Evolutionary conservation across 352 stramenopile species (phyloP), one percentile per base, ranked within the genome.

Genomic region (Globisporangium recalcitrans): DNA sequence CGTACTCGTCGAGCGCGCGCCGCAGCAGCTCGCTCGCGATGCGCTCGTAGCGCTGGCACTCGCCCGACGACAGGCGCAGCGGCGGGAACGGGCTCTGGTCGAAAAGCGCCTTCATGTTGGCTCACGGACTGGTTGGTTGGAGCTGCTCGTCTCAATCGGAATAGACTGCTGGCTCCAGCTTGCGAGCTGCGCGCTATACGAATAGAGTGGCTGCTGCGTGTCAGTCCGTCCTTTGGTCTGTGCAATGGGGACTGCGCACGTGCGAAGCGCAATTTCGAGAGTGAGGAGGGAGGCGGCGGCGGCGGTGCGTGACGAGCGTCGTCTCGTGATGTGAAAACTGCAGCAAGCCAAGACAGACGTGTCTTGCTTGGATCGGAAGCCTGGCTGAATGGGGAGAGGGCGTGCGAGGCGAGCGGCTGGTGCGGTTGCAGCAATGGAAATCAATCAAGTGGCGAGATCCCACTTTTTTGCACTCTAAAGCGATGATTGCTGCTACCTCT

Each of bases 1-100:
- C 71, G 48, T 61, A 80, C 6, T 75, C 62, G 42, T 42, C 42
- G 48, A 80, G 70, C 16, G 64, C 52, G 13, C 73, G 52, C 19
- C 61, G 58, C 14, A 80, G 52, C 5, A 80, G 59, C 22, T 71
- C 58, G 0, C 34, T 62, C 8, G 57, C 62, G 61, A 77, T 59
- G 21, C 52, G n/a, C 36, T 71, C 53, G 31, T 62, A 70, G 47
- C 52, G 31, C 59, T 36, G 54, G 22, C 32, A 19, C 58, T 72
- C 58, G 11, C 60, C 51, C 27, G 62, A 26, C n/a, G 62, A 52
- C 29, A 75, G 56, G 47, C 57, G 71, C 31, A 72, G 44, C 21
- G 58, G 8, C 7, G 63, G 46, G 40, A 75, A 75, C 34, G 66
- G 69, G 16, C 36, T 63, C 42, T 61, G 55, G 26, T 61, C 54